Base-by-base conservation (phyloP, 2,329 filamentous ascomycete genomes). In the Neonectria hederae region DNA sequence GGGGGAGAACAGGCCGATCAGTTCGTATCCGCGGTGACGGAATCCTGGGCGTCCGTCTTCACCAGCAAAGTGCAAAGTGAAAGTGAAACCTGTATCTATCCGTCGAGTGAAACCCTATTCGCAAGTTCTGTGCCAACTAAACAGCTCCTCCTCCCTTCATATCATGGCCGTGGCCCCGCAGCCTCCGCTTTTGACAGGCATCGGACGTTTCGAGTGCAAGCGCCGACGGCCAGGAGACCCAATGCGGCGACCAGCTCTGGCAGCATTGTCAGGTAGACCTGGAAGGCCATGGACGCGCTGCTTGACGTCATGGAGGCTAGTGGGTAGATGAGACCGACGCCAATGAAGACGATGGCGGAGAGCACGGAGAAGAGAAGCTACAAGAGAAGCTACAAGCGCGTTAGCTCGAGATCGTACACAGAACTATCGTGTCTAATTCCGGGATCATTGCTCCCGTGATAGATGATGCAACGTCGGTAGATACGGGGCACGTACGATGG, bases 311-410 rank as follows among this genome's bases (percentile, higher is more conserved):
- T 19, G 2, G 52, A 46, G 22, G 52, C 60, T 13, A 66, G 56
- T 7, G 60, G 30, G 52, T 63, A 63, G 46, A 64, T 48, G 40
- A 63, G 53, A 19, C 56, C 60, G 52, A 64, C 61, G 53, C 60
- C 60, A 48, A 63, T 58, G 28, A 63, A 64, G 52, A 66, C 26
- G 48, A n/a, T 28, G 28, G 56, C 43, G 42, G 61, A 30, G 38
- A 64, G 56, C 4, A 61, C 64, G 1, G 60, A 48, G 32, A 51
- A 9, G 28, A 28, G 24, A 38, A n/a, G n/a, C n/a, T n/a, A n/a
- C n/a, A n/a, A n/a, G 21, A 63, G 61, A 2, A 66, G 60, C 56
- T 57, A 11, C 1, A 11, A 43, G 5, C 22, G 22, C 24, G 22
- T 28, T 48, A 48, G 45, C 48, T 19, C 14, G 10, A 21, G 19